Evolutionary conservation across 306 rosid genomes (phyloP).

Genomic region (Glycine tomentella): DNA sequence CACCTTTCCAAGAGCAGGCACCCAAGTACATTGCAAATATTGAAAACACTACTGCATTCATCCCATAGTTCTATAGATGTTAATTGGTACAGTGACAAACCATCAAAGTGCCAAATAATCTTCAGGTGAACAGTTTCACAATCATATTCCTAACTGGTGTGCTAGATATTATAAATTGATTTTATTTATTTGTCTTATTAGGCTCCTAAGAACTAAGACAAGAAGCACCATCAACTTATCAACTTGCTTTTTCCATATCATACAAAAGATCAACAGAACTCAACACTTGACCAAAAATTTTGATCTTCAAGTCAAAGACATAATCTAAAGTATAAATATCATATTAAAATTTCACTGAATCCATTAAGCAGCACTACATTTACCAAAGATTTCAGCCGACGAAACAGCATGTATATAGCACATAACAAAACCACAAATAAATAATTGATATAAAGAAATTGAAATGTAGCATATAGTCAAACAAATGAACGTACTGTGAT

Average conservation of each 20-base stretch:
- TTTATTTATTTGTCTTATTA: neutral
- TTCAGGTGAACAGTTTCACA: constrained; percentile 8
- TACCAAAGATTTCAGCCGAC: neutral
- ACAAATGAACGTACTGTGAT: constrained; percentile 70
- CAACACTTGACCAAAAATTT: neutral
- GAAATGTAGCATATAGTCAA: constrained; percentile 24
- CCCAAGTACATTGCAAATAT: constrained; percentile 3
- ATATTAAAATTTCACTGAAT: too few species aligned
- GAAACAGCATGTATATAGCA: neutral
- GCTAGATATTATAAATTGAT: constrained; percentile 1
- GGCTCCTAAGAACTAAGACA: constrained; percentile 32
- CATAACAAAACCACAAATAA: neutral
- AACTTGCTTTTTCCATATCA: neutral
- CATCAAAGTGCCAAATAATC: neutral
- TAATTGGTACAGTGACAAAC: neutral
- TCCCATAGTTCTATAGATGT: neutral
- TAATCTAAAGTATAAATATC: constrained; percentile 24
- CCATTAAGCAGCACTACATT: neutral
- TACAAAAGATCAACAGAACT: constrained; percentile 22
- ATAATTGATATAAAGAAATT: neutral
- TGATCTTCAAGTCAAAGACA: constrained; percentile 14
- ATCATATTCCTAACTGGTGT: constrained; percentile 10
- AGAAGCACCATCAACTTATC: neutral
- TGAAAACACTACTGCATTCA: neutral
- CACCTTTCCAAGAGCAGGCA: constrained; percentile 1